These are phyloP conservation scores for Alternaria novae-zelandiae DNA, from an alignment of 2,329 filamentous ascomycete species.

Conservation along the genomic window DNA sequence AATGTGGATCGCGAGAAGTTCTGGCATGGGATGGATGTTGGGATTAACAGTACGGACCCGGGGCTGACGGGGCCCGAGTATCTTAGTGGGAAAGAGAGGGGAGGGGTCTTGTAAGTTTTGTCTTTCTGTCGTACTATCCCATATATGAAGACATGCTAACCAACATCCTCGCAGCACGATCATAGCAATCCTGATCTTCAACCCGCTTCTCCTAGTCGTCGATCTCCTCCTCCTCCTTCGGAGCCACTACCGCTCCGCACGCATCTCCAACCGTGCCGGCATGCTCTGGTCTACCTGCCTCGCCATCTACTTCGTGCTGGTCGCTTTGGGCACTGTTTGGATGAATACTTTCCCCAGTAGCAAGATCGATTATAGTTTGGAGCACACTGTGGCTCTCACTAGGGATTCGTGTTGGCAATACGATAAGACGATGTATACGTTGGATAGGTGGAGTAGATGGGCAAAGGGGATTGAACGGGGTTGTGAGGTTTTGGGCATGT, in stretches of 20 bases:
- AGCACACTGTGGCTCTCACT: neutral
- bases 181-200: neutral
- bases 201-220: neutral
- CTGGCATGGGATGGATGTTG: neutral
- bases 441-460: neutral
- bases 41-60: neutral
- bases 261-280: constrained; percentile 1
- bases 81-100: neutral
- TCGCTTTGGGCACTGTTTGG: neutral
- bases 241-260: neutral
- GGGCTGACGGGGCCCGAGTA: neutral
- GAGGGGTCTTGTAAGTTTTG: neutral
- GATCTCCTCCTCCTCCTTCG: neutral
- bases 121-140: neutral
- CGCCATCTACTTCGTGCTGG: neutral
- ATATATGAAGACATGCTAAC: neutral
- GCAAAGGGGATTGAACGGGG: neutral
- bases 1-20: neutral
- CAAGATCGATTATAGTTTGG: neutral
- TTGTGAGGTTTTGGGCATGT: neutral
- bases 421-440: neutral
- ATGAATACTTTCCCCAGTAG: neutral
- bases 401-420: neutral
- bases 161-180: neutral
- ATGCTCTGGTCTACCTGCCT: neutral